Base-by-base conservation (phyloP, 331 rosid genomes). In the Pyrus hybrid region DNA sequence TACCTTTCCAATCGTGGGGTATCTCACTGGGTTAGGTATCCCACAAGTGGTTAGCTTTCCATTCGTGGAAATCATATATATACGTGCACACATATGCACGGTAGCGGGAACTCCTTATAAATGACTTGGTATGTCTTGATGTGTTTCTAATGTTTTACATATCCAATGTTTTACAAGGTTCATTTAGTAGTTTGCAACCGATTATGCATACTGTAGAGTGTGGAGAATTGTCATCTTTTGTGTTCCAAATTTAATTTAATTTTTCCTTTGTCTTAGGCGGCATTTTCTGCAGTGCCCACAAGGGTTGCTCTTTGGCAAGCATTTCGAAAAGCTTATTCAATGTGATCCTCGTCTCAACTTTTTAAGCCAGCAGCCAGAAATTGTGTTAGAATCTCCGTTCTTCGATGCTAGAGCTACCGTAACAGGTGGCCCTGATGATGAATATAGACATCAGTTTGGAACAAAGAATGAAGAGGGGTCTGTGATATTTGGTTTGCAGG, bases 311-410 rank as follows among this genome's bases (percentile, higher is more conserved):
- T 78, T 95, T 63, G 81, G 82, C 74, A 95, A 90, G 85, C 99
- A 92, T 87, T 95, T 90, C 51, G 99, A 95, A 84, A 95, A 95
- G 91, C 97, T 95, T 70, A 79, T 90, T 75, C 99, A 92, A 83
- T 95, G 96, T 64, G 97, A 92, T 66, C 72, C 79, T 76, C 97
- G 93, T 51, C 97, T 95, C 75, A 82, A 88, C 81, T 84, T 76
- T 71, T 84, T 95, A 74, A 95, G 97, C 85, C 96, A 66, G 74
- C 96, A 95, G 70, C 85, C 83, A 8, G 97, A 92, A 41, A 63
- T 88, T 22, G 96, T 86, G 78, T 78, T 90, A 72, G 93, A 90
- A 54, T 82, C 86, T 79, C 96, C 96, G 0, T 94, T 87, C 80
- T 94, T 94, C 29, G 94, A 94, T 63, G 22, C 88, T 7, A 82